A percentile compares a stretch with the other conserved stretches of the same genome.
Evolutionary conservation across 352 stramenopile species (phyloP).

Genomic region (Globisporangium apiculatum): DNA sequence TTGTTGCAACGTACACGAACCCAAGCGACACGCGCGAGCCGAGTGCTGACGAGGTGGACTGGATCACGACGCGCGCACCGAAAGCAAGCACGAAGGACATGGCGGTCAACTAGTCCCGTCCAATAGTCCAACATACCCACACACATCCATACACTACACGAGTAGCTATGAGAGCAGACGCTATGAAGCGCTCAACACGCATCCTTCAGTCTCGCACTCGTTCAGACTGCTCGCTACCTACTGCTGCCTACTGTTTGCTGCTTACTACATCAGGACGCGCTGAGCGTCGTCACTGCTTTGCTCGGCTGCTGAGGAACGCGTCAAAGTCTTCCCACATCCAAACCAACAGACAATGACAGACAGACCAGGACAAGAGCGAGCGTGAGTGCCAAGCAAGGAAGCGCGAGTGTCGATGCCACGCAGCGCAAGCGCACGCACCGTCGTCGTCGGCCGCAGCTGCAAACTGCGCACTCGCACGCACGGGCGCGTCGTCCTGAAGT

Average conservation of each 20-base stretch:
- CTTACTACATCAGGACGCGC: neutral
- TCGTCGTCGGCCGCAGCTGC: conserved; percentile 33
- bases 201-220: neutral
- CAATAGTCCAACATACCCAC: neutral
- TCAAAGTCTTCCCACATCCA: conserved; percentile 30
- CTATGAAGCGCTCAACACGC: neutral
- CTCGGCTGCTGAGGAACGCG: conserved; percentile 32
- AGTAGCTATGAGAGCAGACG: neutral
- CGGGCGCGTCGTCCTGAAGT: no score
- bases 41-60: conserved; percentile 43
- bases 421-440: conserved; percentile 19
- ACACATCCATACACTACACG: neutral
- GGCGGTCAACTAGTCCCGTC: conserved; percentile 30
- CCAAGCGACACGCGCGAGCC: conserved; percentile 41
- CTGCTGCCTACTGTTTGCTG: neutral
- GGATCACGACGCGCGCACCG: conserved; percentile 49
- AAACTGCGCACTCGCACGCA: no score
- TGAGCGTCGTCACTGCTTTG: conserved; percentile 11
- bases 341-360: neutral
- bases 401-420: neutral
- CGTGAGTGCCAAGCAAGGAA: neutral
- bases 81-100: conserved; percentile 74
- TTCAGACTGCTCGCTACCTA: neutral
- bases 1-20: conserved; percentile 46
- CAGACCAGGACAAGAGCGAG: no score